Percentiles rank a stretch among this genome's conserved stretches.
These are phyloP conservation scores for Syzygium syzygioides DNA, from an alignment of 441 rosid genomes.

Conservation along the genomic window DNA sequence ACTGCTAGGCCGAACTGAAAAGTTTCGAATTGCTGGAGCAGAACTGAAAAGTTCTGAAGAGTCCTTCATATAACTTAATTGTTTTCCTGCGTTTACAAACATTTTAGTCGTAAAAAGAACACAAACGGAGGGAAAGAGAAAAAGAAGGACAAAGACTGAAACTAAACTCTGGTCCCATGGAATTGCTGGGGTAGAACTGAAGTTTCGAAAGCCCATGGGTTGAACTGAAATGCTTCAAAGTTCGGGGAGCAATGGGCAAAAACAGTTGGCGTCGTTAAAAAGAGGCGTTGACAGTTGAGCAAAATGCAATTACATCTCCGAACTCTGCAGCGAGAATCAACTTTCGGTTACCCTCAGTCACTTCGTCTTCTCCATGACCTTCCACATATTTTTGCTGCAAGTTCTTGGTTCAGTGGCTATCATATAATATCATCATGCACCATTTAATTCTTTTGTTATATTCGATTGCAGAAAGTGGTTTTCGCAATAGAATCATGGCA, in stretches of 20 bases:
- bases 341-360: background rate
- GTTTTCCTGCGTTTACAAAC: background rate
- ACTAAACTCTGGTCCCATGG: background rate
- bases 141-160: background rate
- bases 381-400: background rate
- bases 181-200: background rate
- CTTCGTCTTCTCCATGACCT: background rate
- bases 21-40: background rate
- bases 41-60: background rate
- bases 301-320: background rate
- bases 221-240: background rate
- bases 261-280: background rate
- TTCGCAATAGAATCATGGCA: background rate
- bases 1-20: too few relatives aligned
- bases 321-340: background rate
- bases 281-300: background rate
- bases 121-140: background rate
- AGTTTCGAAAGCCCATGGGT: background rate
- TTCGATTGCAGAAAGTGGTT: background rate
- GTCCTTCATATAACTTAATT: too few relatives aligned
- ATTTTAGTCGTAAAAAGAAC: background rate
- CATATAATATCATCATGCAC: background rate
- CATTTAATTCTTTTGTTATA: background rate
- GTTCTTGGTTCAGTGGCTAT: background rate
- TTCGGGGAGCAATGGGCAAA: background rate